Base-by-base conservation (phyloP, 176 grass and related monocot genomes). In the Carex myosuroides region DNA sequence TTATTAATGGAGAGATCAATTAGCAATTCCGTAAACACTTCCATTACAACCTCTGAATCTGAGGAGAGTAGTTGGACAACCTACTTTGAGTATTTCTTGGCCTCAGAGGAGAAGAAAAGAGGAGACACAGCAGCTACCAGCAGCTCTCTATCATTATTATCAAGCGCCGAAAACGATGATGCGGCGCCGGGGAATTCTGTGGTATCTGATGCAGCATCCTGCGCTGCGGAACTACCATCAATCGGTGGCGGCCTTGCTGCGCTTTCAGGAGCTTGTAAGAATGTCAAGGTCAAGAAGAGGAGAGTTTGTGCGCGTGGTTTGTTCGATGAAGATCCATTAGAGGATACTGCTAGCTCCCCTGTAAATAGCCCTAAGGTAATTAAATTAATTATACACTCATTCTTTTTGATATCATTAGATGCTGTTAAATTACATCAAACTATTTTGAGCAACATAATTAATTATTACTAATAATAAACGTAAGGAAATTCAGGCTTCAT, bases 311-410 rank as follows among this genome's bases (percentile, higher is more conserved):
- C n/a, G n/a, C 81, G 80, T 55, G 55, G 81, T 6, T 84, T 99
- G 60, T 70, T 89, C 18, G 88, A 92, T 87, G 93, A 99, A 67
- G 96, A 90, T 86, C 85, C 92, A 67, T 79, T 95, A 65, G 89
- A 93, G 80, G 96, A 99, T 76, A 99, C 96, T 79, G 96, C 96
- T 30, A 99, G 96, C 81, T 99, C 96, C 64, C 96, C 96, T 48
- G 96, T 91, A 20, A 95, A 92, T 74, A 99, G 93, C 80, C 96
- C 96, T 64, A 99, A 99, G 93, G 96, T 50, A 50, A 50, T 11
- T 50, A 50, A 11, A 8, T 50, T 68, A 11, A 8, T 50, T 68
- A 16, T 30, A 16, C 9, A 70, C 35, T 10, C 7, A 44, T 73
- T 24, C 5, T 26, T 46, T 26, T 50, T 13, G 2, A 12, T 52